Percentiles rank a stretch among this genome's conserved stretches.
These are phyloP conservation scores for Halophytophthora polymorphica DNA, from an alignment of 352 stramenopile genomes.

Conservation along the genomic window DNA sequence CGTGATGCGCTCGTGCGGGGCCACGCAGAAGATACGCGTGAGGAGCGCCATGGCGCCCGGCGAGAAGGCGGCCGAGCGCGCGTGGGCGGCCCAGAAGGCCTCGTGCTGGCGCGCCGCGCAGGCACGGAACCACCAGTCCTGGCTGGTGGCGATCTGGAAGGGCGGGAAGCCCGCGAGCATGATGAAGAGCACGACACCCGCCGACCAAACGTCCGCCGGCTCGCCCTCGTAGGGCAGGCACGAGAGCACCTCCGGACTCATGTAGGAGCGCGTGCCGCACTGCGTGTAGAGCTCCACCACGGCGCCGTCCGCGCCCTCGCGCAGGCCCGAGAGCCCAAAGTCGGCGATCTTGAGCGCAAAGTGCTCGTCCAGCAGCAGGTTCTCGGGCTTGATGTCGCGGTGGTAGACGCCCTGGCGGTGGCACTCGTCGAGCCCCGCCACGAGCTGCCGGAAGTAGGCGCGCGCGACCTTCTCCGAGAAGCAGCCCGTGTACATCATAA, in stretches of 20 bases:
- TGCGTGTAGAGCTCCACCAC: constrained; percentile 79
- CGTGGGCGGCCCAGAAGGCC: constrained; percentile 76
- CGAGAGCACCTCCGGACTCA: constrained; percentile 90
- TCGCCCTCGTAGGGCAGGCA: constrained; percentile 83
- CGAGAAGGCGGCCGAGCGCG: constrained; percentile 70
- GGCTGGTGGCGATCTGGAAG: constrained; percentile 85
- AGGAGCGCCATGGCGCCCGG: constrained; percentile 67
- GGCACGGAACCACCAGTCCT: constrained; percentile 90
- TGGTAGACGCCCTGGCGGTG: constrained; percentile 86
- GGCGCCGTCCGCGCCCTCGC: constrained; percentile 54
- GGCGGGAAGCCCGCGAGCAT: constrained; percentile 91
- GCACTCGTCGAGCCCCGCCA: constrained; percentile 75
- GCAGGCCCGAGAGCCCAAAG: constrained; percentile 93
- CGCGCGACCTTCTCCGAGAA: constrained; percentile 86
- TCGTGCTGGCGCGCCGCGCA: constrained; percentile 72
- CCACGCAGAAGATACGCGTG: constrained; percentile 66
- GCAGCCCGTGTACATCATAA: constrained; percentile 92
- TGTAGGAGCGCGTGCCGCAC: constrained; percentile 91
- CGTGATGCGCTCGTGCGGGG: constrained; percentile 72
- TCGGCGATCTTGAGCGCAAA: constrained; percentile 92
- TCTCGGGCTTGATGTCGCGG: constrained; percentile 94
- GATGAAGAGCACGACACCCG: constrained; percentile 92
- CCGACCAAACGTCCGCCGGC: constrained; percentile 89
- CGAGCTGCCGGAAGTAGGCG: constrained; percentile 88
- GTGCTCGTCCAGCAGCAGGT: constrained; percentile 85